Evolutionary conservation across 768 basidiomycete species (phyloP).

Genomic region (Fibroporia radiculosa): DNA sequence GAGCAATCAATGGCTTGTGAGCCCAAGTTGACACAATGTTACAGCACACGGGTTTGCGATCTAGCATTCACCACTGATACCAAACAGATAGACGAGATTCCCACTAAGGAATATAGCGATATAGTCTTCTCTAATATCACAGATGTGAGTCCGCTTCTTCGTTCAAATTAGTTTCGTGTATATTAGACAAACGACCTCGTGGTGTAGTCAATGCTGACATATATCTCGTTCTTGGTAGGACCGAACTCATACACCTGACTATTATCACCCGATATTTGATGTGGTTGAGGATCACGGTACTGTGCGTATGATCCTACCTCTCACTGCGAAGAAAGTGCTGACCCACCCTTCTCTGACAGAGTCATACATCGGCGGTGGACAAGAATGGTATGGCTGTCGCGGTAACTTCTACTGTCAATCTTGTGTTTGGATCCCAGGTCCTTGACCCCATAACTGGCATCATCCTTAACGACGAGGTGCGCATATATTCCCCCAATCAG

Average conservation of each 20-base stretch:
- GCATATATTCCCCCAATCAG: slow-evolving; percentile 3
- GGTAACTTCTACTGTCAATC: slow-evolving; percentile 84
- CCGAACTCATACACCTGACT: slow-evolving; percentile 68
- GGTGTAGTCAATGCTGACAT: slow-evolving; percentile 3
- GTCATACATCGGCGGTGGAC: slow-evolving; percentile 82
- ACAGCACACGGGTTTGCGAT: slow-evolving; percentile 79
- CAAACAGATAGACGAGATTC: slow-evolving; percentile 51
- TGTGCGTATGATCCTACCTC: slow-evolving; percentile 30
- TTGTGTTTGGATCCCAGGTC: slow-evolving; percentile 83
- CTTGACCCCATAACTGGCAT: slow-evolving; percentile 84
- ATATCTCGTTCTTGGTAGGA: slow-evolving; percentile 45
- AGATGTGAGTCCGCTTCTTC: slow-evolving; percentile 52
- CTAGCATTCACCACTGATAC: slow-evolving; percentile 56
- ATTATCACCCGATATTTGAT: slow-evolving; percentile 82
- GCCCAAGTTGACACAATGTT: neutral
- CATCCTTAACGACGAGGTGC: slow-evolving; percentile 80
- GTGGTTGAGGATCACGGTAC: slow-evolving; percentile 82
- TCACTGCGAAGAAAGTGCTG: neutral
- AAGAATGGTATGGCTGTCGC: slow-evolving; percentile 80
- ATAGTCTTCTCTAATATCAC: slow-evolving; percentile 62
- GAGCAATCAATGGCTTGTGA: neutral
- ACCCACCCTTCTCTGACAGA: slow-evolving; percentile 34
- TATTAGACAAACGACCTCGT: too few relatives aligned
- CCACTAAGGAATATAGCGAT: slow-evolving; percentile 61
- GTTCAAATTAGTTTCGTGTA: neutral